Evolutionary conservation across 1,284 basidiomycete species (phyloP).

Genomic region (Leucoagaricus sp.): DNA sequence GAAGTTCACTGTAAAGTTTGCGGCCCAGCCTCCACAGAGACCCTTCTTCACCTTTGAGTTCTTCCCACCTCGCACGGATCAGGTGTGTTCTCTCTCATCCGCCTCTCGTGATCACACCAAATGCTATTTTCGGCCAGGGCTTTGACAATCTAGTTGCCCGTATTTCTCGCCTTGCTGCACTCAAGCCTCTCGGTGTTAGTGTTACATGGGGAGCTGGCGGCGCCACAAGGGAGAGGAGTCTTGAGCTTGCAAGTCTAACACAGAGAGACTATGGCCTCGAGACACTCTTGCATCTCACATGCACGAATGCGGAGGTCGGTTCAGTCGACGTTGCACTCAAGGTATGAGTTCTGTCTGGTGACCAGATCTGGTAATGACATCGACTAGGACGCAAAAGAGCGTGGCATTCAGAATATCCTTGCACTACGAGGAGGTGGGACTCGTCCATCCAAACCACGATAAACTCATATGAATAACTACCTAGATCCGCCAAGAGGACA

Average conservation of each 20-base stretch:
- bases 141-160: constrained; percentile 85
- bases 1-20: constrained; percentile 73
- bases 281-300: constrained; percentile 94
- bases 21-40: constrained; percentile 35
- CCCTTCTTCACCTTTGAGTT: constrained; percentile 93
- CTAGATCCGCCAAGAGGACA: constrained; percentile 88
- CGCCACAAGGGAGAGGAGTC: constrained; percentile 83
- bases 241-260: constrained; percentile 81
- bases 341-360: constrained; percentile 51
- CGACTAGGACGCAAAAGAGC: constrained; percentile 71
- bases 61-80: constrained; percentile 93
- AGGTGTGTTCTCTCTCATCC: constrained; percentile 44
- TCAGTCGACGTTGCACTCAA: constrained; percentile 84
- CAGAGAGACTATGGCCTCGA: constrained; percentile 75
- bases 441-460: constrained; percentile 3
- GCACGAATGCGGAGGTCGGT: constrained; percentile 94
- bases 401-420: constrained; percentile 89
- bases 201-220: constrained; percentile 99
- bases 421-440: constrained; percentile 84
- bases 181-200: constrained; percentile 80
- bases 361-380: background rate
- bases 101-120: constrained; percentile 20
- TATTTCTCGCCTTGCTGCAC: constrained; percentile 68
- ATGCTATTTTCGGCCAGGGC: constrained; percentile 50
- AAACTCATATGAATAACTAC: constrained; percentile 9